phyloP scores from a whole-genome alignment of 306 rosid genomes.

The Malus sylvestris region DNA sequence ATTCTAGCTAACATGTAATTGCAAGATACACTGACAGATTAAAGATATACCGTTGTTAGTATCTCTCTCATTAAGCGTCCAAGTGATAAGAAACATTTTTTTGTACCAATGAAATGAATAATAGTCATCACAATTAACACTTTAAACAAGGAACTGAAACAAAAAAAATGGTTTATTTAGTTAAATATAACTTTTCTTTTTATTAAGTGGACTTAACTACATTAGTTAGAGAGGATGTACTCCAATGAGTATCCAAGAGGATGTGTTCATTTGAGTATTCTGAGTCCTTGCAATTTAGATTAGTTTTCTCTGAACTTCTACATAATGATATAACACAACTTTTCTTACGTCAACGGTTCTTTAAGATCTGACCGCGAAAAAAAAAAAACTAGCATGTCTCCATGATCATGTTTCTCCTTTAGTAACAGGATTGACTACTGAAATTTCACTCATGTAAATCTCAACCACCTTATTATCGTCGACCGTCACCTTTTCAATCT shows the following conservation, averaged over 20 bases:
- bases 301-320: background rate
- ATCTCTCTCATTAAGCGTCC: background rate
- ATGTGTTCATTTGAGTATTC: too few relatives aligned
- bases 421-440: background rate
- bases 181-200: too few relatives aligned
- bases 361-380: too few relatives aligned
- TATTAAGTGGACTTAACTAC: too few relatives aligned
- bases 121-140: background rate
- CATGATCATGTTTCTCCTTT: background rate
- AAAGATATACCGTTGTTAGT: too few relatives aligned
- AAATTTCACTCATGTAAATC: slow-evolving; percentile 13
- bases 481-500: background rate
- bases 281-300: too few relatives aligned
- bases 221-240: too few relatives aligned
- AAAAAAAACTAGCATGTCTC: background rate
- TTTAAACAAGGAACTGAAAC: background rate
- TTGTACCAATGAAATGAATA: background rate
- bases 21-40: too few relatives aligned
- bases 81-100: background rate
- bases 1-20: background rate
- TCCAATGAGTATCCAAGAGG: too few relatives aligned
- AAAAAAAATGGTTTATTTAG: too few relatives aligned
- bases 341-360: too few relatives aligned
- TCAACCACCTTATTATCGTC: background rate
- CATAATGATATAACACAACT: too few relatives aligned